Conservation (phyloP, 768 basidiomycete species). For the Dioszegia crocea region DNA sequence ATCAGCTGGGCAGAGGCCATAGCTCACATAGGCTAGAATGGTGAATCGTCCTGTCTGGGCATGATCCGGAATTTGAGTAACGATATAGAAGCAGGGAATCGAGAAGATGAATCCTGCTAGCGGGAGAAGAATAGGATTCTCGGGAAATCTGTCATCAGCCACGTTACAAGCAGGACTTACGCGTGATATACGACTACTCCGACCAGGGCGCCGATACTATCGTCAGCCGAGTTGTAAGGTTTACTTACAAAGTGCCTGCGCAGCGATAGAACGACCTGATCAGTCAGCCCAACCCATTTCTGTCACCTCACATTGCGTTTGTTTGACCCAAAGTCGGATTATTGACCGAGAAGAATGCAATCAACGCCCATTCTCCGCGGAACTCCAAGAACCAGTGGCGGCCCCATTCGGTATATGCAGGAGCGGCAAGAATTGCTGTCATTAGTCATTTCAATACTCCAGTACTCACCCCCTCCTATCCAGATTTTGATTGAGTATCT, state of each 20-base stretch:
- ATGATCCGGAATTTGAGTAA: constrained; percentile 55
- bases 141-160: constrained; percentile 57
- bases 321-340: constrained; percentile 58
- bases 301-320: constrained; percentile 68
- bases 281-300: not conserved
- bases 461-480: constrained; percentile 41
- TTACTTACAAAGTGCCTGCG: constrained; percentile 71
- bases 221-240: constrained; percentile 6
- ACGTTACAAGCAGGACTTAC: constrained; percentile 9
- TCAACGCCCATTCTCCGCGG: constrained; percentile 91
- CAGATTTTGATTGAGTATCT: constrained; percentile 84
- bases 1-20: constrained; percentile 66
- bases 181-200: constrained; percentile 69
- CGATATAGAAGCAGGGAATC: constrained; percentile 85
- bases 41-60: constrained; percentile 39
- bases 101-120: constrained; percentile 73
- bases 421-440: constrained; percentile 73
- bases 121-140: constrained; percentile 68
- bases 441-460: not conserved
- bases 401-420: constrained; percentile 78
- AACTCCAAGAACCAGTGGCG: constrained; percentile 74
- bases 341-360: constrained; percentile 62
- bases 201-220: constrained; percentile 70
- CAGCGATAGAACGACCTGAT: constrained; percentile 63
- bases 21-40: constrained; percentile 37